These are phyloP conservation scores for Floccularia luteovirens DNA, from an alignment of 768 basidiomycete genomes.

Conservation along the genomic window DNA sequence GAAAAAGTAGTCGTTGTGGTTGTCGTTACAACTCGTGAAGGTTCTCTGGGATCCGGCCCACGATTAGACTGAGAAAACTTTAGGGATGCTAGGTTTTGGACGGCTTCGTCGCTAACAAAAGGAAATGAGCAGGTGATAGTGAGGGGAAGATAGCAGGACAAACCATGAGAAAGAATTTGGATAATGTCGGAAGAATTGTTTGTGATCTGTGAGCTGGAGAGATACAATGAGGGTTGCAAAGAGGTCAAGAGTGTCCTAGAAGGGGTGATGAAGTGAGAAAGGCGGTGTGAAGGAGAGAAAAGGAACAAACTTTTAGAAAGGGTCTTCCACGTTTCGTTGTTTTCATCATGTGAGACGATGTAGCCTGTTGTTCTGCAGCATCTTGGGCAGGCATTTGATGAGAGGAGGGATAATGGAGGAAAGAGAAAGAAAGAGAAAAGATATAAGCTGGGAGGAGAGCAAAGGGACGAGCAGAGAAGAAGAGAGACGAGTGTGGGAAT, in stretches of 20 bases:
- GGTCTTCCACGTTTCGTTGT: conserved; percentile 93
- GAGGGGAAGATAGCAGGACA: conserved; percentile 22
- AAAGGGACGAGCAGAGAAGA: conserved; percentile 35
- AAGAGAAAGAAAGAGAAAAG: conserved; percentile 39
- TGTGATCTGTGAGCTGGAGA: conserved; percentile 79
- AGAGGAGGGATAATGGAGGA: conserved; percentile 21
- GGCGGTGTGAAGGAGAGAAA: conserved; percentile 6
- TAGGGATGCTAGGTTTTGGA: conserved; percentile 85
- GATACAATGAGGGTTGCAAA: conserved; percentile 97
- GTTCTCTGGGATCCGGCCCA: conserved; percentile 96
- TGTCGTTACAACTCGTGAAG: conserved; percentile 95
- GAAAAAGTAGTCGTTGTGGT: conserved; percentile 99
- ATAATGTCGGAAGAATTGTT: conserved; percentile 94
- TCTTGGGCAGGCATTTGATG: conserved; percentile 27
- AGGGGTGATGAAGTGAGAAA: conserved; percentile 1
- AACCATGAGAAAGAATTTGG: conserved; percentile 95
- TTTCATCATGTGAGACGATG: conserved; percentile 96
- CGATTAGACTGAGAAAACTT: conserved; percentile 99
- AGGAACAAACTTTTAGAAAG: conserved; percentile 69
- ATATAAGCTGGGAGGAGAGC: conserved; percentile 35
- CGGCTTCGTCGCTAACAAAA: conserved; percentile 82
- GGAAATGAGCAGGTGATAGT: conserved; percentile 6
- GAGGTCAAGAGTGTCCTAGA: conserved; percentile 93
- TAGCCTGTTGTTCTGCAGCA: conserved; percentile 43
- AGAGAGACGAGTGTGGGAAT: conserved; percentile 26